Conservation (phyloP, 2,329 filamentous ascomycete species). For the Sphaerulina musiva region DNA sequence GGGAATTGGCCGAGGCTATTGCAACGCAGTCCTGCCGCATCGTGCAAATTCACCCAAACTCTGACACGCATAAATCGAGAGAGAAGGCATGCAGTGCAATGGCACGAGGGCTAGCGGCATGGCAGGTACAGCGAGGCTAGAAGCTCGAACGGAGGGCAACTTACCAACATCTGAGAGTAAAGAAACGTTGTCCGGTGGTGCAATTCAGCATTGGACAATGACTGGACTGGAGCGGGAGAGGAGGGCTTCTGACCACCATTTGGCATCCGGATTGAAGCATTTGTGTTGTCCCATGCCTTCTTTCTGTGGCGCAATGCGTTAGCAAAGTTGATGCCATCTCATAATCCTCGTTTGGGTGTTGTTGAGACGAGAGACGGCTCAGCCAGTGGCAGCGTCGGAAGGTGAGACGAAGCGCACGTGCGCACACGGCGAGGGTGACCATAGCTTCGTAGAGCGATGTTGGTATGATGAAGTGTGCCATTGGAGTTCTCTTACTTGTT, state of each 20-base stretch:
- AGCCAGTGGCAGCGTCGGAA: slow-evolving; percentile 7
- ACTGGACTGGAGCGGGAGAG: slow-evolving; percentile 18
- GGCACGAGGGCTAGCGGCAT: no score
- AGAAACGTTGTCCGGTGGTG: slow-evolving; percentile 56
- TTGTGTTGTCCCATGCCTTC: slow-evolving; percentile 10
- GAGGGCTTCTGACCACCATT: slow-evolving; percentile 47
- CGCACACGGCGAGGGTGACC: not conserved
- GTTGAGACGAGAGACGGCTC: not conserved
- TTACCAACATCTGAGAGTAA: slow-evolving; percentile 53
- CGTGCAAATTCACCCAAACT: slow-evolving; percentile 33
- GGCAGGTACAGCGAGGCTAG: not conserved
- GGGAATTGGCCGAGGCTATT: no score
- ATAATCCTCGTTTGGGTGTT: not conserved
- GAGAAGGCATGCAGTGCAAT: no score
- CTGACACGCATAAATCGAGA: no score
- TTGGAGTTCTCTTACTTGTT: slow-evolving; percentile 45
- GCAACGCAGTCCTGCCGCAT: not conserved
- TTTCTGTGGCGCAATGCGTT: slow-evolving; percentile 1
- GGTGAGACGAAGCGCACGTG: slow-evolving; percentile 8
- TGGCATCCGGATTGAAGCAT: slow-evolving; percentile 25
- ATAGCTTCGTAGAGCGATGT: not conserved
- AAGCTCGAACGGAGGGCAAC: slow-evolving; percentile 34
- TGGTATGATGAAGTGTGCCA: slow-evolving; percentile 3
- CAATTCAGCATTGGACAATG: slow-evolving; percentile 40
- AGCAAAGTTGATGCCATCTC: not conserved